Base-by-base conservation (phyloP, 345 rosid species). In the Murraya paniculata region DNA sequence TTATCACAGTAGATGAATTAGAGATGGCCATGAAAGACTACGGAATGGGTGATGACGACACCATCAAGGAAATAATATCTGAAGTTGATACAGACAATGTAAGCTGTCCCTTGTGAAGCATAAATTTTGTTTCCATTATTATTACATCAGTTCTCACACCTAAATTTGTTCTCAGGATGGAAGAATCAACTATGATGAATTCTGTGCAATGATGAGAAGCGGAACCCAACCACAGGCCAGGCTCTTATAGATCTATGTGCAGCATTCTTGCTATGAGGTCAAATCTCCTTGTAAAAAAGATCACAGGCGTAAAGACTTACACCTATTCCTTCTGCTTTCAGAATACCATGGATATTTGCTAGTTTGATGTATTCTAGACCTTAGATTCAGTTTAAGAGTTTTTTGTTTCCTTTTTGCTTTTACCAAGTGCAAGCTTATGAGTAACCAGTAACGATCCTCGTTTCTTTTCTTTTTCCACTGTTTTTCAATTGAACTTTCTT, bases 31-130 rank as follows among this genome's bases (percentile, higher is more conserved):
- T 95, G 92, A 89, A 89, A 82, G 98, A 91, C 31, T 87, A 95
- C 68, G 94, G 92, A 72, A 92, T 93, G 92, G 97, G 94, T 50
- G 97, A 92, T 66, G 88, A 90, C 71, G 88, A 80, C 38, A 91
- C 93, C 8, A 91, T 95, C 78, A 95, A 85, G 80, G 94, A 95
- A 62, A 94, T 95, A 73, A 87, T 95, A 64, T 90, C 93, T 1
- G 98, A 95, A 89, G 99, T 93, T 5, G 99, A 95, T 73, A 82
- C 96, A 2, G 98, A 93, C 79, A 90, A 95, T 45, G 99, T 92
- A 82, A 87, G 97, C 59, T 25, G 75, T 6, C 39, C n/a, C 77
- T 55, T 41, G 8, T 4, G 57, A 45, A 81, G 13, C 3, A 55
- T 33, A 53, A n/a, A 53, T 30, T 36, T 65, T 31, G 7, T 11